Base-by-base conservation (phyloP, 805 yeast species). In the Yarrowia alimentaria region DNA sequence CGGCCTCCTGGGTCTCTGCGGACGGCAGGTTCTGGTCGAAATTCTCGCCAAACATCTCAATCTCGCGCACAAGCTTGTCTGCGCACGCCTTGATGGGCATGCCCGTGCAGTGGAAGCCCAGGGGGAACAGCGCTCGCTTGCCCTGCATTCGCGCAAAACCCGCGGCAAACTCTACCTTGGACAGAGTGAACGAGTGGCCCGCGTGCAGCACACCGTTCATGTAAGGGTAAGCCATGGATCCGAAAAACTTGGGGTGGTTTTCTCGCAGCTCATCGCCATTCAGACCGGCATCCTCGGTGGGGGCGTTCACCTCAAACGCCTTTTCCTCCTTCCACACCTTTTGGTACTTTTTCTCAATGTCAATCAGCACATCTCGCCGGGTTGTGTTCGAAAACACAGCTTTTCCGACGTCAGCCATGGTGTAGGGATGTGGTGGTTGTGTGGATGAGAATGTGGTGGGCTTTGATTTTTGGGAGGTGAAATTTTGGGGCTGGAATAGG, bases 41-140 rank as follows among this genome's bases (percentile, higher is more conserved):
- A 62, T 87, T 89, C 13, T 69, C 73, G 49, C 99, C 99, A 65
- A 93, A 93, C 67, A 78, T 67, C 71, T 93, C 97, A 54, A 90
- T 75, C 74, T 93, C 99, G 68, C 99, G 81, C 64, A 79, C 80
- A 64, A 93, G 77, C 71, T 93, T 91, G 71, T 91, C 99, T 43
- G 99, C 98, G 62, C 96, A 78, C 21, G 98, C 91, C 62, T 68
- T 69, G 67, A 93, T 93, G 51, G 99, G 98, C 96, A 93, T 85
- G 76, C 99, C 99, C 26, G 99, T 93, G 78, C 99, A 93, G 71
- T 93, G 99, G 83, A 91, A 93, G 43, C 99, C 99, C 53, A 93
- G 76, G 47, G 99, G 98, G 72, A 87, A 93, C 55, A 90, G 73
- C 28, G 96, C 96, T 61, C 85, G 78, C 70, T 84, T 87, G 58